Evolutionary conservation across 345 rosid genomes (phyloP), one percentile per base, ranked within the genome.

Genomic region (Orychophragmus violaceus): DNA sequence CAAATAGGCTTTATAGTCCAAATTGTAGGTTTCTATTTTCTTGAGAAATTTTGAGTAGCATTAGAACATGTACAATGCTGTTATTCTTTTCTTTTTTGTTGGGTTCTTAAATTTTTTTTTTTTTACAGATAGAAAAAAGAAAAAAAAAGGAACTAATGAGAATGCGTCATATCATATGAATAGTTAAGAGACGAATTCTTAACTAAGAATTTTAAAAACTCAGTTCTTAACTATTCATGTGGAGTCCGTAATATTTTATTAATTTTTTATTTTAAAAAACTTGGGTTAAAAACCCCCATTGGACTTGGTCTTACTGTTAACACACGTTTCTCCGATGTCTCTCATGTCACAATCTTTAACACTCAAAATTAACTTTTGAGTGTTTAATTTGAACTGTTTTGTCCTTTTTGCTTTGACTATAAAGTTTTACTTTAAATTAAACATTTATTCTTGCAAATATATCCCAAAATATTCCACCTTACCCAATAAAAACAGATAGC

Each of bases 1-100:
- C 25, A 45, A 57, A 30, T 67, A 66, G 62, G 45, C 45, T 67
- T 56, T 67, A 29, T 55, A 46, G 58, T 35, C 51, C 27, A 44
- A 66, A 55, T n/a, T n/a, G n/a, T n/a, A 55, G 66, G 76, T 72
- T 72, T 55, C 70, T 46, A 71, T n/a, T 62, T 54, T 71, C 51
- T 45, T 52, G 56, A 61, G 8, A 61, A 70, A 22, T 19, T 23
- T 61, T 53, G 24, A 62, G n/a, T 29, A 62, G 29, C 44, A 42
- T 41, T 22, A 62, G 59, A n/a, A n/a, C n/a, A n/a, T n/a, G n/a
- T n/a, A n/a, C n/a, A n/a, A n/a, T n/a, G n/a, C n/a, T n/a, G n/a
- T n/a, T n/a, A n/a, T n/a, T n/a, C n/a, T n/a, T n/a, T n/a, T n/a
- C n/a, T n/a, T n/a, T n/a, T n/a, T n/a, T 23, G 25, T 57, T 45